Conservation (phyloP, 805 yeast genomes). For the Candida railenensis region DNA sequence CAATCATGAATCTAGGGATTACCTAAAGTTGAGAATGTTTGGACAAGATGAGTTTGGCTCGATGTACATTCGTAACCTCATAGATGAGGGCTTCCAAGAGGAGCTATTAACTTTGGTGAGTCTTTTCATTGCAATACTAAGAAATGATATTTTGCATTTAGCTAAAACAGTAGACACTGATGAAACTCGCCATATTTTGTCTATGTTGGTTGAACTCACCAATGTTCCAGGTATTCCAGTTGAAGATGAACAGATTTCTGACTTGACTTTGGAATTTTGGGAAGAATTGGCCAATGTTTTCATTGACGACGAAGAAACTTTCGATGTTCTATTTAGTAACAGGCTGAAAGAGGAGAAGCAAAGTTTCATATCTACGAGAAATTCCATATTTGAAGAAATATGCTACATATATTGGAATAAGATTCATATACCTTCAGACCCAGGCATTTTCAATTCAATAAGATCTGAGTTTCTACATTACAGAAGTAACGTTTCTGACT, state of each 20-base stretch:
- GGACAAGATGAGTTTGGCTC: constrained; percentile 43
- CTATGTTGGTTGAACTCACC: constrained; percentile 52
- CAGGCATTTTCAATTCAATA: constrained; percentile 24
- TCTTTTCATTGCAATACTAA: constrained; percentile 46
- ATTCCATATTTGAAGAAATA: constrained; percentile 47
- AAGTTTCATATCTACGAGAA: constrained; percentile 27
- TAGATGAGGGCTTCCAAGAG: constrained; percentile 31
- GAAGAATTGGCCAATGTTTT: constrained; percentile 59
- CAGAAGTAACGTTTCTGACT: constrained; percentile 73
- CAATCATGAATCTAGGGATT: constrained; percentile 23
- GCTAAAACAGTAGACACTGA: constrained; percentile 38
- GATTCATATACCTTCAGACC: constrained; percentile 45
- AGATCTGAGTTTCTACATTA: constrained; percentile 63
- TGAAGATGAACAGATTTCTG: constrained; percentile 54
- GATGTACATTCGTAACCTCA: constrained; percentile 31
- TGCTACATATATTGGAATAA: constrained; percentile 70
- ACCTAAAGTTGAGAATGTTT: constrained; percentile 36
- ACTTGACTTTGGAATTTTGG: constrained; percentile 65
- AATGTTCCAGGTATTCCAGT: constrained; percentile 58
- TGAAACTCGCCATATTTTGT: constrained; percentile 39
- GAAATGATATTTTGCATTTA: constrained; percentile 44
- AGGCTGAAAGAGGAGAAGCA: constrained; percentile 9
- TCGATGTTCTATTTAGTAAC: constrained; percentile 9
- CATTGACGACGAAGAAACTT: constrained; percentile 44
- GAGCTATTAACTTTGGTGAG: constrained; percentile 40